Conservation (phyloP, 2,329 filamentous ascomycete species). For the Sphaceloma murrayae region DNA sequence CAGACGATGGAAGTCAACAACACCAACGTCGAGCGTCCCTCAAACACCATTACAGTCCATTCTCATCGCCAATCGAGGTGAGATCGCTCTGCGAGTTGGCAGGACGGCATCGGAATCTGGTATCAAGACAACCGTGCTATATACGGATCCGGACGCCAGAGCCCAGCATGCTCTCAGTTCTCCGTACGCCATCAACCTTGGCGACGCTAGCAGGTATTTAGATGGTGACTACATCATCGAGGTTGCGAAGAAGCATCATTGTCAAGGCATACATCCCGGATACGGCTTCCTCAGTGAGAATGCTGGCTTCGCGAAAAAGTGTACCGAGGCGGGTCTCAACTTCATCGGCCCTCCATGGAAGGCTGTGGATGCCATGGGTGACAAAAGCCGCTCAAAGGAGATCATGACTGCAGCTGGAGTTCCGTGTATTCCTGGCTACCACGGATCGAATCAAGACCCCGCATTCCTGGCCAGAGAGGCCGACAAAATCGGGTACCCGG, state of each 20-base stretch:
- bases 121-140: constrained; percentile 87
- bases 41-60: constrained; percentile 48
- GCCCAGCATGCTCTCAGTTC: constrained; percentile 84
- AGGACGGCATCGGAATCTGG: constrained; percentile 79
- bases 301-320: constrained; percentile 76
- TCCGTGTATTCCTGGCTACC: constrained; percentile 92
- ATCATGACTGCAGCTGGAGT: constrained; percentile 96
- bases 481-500: constrained; percentile 57
- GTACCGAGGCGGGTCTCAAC: constrained; percentile 77
- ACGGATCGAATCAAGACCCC: constrained; percentile 70
- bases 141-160: constrained; percentile 79
- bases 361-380: constrained; percentile 75
- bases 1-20: constrained; percentile 22
- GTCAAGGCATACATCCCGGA: constrained; percentile 86
- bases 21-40: constrained; percentile 18
- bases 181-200: constrained; percentile 73
- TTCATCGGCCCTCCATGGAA: constrained; percentile 85
- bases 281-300: constrained; percentile 96
- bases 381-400: constrained; percentile 85
- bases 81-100: constrained; percentile 90
- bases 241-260: constrained; percentile 75
- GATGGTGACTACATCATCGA: constrained; percentile 88
- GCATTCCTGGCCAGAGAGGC: constrained; percentile 58
- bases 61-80: constrained; percentile 91
- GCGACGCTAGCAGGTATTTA: constrained; percentile 75